Evolutionary conservation across 1,139 yeast genomes (phyloP).

Genomic region (Candida buenavistaensis): DNA sequence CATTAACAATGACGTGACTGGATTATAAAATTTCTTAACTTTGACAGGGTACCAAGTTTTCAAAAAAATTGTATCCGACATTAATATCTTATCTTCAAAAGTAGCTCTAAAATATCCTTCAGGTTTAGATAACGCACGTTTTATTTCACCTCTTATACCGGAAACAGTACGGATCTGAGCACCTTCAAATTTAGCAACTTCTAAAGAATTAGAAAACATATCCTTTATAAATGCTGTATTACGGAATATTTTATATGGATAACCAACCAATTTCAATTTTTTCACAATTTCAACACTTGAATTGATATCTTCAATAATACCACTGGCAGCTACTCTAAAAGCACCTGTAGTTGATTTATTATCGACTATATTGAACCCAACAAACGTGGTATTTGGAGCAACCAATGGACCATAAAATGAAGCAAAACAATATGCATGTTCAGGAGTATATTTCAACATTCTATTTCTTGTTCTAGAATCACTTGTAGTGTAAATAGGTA

Average conservation of each 20-base stretch:
- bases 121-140: conserved; percentile 89
- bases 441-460: conserved; percentile 98
- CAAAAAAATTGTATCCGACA: conserved; percentile 86
- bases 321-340: conserved; percentile 97
- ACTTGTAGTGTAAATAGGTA: conserved; percentile 93
- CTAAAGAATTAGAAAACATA: conserved; percentile 90
- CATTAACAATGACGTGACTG: conserved; percentile 86
- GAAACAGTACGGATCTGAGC: conserved; percentile 95
- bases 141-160: conserved; percentile 96
- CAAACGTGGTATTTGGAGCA: conserved; percentile 96
- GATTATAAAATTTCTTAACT: conserved; percentile 89
- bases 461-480: conserved; percentile 97
- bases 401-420: conserved; percentile 97
- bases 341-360: conserved; percentile 82
- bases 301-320: conserved; percentile 91
- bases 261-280: conserved; percentile 91
- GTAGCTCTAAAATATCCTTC: conserved; percentile 99
- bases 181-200: conserved; percentile 97
- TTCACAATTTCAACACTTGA: conserved; percentile 90
- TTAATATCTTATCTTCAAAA: conserved; percentile 89
- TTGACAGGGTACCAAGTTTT: conserved; percentile 97
- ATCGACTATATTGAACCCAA: conserved; percentile 90
- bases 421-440: conserved; percentile 95
- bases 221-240: conserved; percentile 97
- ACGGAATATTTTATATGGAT: conserved; percentile 89